These are phyloP conservation scores for Globisporangium apiculatum DNA, from an alignment of 352 stramenopile species.

Conservation along the genomic window DNA sequence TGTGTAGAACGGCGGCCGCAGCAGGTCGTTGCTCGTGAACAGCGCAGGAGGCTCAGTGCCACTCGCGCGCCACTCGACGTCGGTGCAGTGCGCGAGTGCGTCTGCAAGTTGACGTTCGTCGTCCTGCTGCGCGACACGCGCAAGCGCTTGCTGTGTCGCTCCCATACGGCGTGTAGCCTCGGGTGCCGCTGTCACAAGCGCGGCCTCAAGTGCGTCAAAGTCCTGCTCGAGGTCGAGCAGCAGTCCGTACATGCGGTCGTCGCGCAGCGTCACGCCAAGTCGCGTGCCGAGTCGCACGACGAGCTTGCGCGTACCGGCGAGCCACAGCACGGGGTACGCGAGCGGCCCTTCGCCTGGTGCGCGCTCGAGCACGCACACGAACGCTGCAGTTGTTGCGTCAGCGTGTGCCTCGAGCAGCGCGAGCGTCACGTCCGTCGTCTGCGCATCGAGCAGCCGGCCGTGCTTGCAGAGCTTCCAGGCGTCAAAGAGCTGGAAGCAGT, in stretches of 20 bases:
- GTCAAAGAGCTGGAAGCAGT: slow-evolving; percentile 62
- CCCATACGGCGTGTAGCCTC: slow-evolving; percentile 19
- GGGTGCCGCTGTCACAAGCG: neutral
- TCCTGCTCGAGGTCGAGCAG: slow-evolving; percentile 51
- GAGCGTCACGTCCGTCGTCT: slow-evolving; percentile 39
- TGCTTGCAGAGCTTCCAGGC: slow-evolving; percentile 71
- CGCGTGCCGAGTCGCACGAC: slow-evolving; percentile 40
- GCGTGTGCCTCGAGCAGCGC: slow-evolving; percentile 44
- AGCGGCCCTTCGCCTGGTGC: slow-evolving; percentile 20
- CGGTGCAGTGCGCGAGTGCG: slow-evolving; percentile 15
- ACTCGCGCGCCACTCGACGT: slow-evolving; percentile 43
- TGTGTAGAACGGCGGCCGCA: slow-evolving; percentile 41
- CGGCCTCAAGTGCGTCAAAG: slow-evolving; percentile 17
- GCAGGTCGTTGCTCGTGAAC: slow-evolving; percentile 38
- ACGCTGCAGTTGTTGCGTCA: slow-evolving; percentile 37
- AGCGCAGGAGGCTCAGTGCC: slow-evolving; percentile 18
- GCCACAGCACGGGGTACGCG: slow-evolving; percentile 45
- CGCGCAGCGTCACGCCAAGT: slow-evolving; percentile 28
- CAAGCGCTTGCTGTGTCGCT: slow-evolving; percentile 33
- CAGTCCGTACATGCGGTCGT: slow-evolving; percentile 63
- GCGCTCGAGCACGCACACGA: slow-evolving; percentile 39
- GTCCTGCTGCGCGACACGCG: slow-evolving; percentile 14
- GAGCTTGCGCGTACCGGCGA: slow-evolving; percentile 30
- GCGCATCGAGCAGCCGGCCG: slow-evolving; percentile 54
- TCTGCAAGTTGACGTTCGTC: slow-evolving; percentile 11